Evolutionary conservation across 768 basidiomycete genomes (phyloP), one percentile per base, ranked within the genome.

Genomic region (Pleurotus tuber-regium): DNA sequence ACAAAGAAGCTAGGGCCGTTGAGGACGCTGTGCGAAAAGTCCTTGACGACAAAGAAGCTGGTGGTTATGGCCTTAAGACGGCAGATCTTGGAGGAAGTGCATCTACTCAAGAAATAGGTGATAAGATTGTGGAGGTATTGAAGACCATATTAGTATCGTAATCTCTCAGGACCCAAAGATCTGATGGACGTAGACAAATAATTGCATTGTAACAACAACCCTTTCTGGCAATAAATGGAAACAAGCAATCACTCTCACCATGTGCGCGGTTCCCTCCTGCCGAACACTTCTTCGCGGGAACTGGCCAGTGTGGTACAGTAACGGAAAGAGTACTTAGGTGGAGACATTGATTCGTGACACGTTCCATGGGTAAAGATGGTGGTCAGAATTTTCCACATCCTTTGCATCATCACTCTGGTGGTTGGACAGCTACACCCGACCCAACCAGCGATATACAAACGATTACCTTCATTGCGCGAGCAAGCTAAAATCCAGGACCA

Each of bases 1-100:
- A 92, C 54, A 80, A 76, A 57, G 86, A 91, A 60, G 97, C 97
- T 4, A 77, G 78, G 51, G 83, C 88, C 18, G 86, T 99, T 53
- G 97, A 99, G 68, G 68, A 73, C 46, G 93, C 97, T n/a, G 96
- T 99, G 7, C 76, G 87, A 54, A 92, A 86, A 66, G 92, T 90
- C 21, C 74, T 99, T 10, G 96, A 99, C 65, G 72, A 74, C 8
- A 70, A 77, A 46, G 75, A 75, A 6, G 53, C 68, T 7, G 94
- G 93, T 3, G 94, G 94, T 7, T 70, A 76, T 57, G 94, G 89
- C 11, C 68, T 87, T 52, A 78, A 92, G 59, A 95, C 95, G 2
- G 83, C 82, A 26, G 97, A 99, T 69, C 73, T 99, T 38, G 89
- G 92, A 44, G 97, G 97, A 18, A 76, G 75, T 11, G 78, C 78